Evolutionary conservation across 352 stramenopile genomes (phyloP), one percentile per base, ranked within the genome.

Genomic region (Pythium dissotocum): DNA sequence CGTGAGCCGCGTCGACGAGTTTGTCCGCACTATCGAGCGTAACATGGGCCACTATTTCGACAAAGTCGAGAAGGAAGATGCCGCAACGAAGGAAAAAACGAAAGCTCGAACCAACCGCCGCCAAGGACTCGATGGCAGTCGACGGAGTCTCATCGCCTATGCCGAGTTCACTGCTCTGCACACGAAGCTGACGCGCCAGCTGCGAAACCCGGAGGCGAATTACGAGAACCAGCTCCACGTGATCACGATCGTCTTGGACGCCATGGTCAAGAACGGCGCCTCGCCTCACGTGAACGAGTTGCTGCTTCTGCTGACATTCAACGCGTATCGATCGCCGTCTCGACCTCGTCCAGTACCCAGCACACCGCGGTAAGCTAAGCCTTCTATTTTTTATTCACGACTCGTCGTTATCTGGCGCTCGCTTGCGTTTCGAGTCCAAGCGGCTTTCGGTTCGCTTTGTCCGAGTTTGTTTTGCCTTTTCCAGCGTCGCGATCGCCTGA

Each of bases 301-400:
- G 24, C 63, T 90, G 26, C 78, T 81, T 16, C 79, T 89, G 32
- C 79, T 94, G 52, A 94, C 91, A 61, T 94, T 83, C 73, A 94
- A 94, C 55, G 80, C 77, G 60, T 90, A 82, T 42, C 90, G 90
- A 53, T 53, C 42, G 10, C 36, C 67, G 10, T 53, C 63, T 28
- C 61, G 21, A 2, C 44, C 44, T 28, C 44, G 44, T 18, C 44
- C 44, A 16, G n/a, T 35, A 7, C 49, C 24, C 10, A 56, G 13
- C 28, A 35, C 49, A 8, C 21, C 49, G 21, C 49, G 49, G 8
- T 56, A 56, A 35, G 44, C 44, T 28, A 49, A 7, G 40, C 18
- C 6, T 18, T 49, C 14, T 49, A 49, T 21, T 26, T 21, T 49
- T 30, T 12, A 32, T 13, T 28, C 48, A 36, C 24, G 49, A 5